These are phyloP conservation scores for Hypoxylon sp. DNA, from an alignment of 2,329 filamentous ascomycete species.

Conservation along the genomic window DNA sequence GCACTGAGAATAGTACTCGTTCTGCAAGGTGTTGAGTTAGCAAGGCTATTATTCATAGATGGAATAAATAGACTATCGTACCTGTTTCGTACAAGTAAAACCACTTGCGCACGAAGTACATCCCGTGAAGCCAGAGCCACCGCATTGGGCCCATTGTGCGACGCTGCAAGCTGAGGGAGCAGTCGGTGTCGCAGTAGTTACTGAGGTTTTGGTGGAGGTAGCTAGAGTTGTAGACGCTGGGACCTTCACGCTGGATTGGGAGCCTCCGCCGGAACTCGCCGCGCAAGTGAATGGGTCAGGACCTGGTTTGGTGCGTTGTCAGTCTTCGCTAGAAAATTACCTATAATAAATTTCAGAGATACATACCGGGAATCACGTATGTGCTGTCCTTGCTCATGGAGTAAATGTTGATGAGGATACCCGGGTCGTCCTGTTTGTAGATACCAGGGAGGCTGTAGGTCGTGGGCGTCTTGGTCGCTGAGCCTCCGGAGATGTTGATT, in stretches of 20 bases:
- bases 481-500: slow-evolving; percentile 51
- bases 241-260: slow-evolving; percentile 23
- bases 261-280: slow-evolving; percentile 20
- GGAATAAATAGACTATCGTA: slow-evolving; percentile 20
- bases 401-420: slow-evolving; percentile 59
- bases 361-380: slow-evolving; percentile 55
- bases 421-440: slow-evolving; percentile 58
- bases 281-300: slow-evolving; percentile 48
- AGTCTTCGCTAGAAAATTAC: background rate
- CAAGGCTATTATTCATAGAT: background rate
- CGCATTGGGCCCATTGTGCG: slow-evolving; percentile 42
- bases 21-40: slow-evolving; percentile 17
- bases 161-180: slow-evolving; percentile 40
- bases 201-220: slow-evolving; percentile 44
- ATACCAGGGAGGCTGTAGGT: slow-evolving; percentile 59
- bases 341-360: background rate
- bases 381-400: slow-evolving; percentile 51
- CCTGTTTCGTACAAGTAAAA: slow-evolving; percentile 45
- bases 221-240: slow-evolving; percentile 39
- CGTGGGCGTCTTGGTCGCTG: slow-evolving; percentile 51
- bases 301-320: slow-evolving; percentile 28
- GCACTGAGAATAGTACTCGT: slow-evolving; percentile 38
- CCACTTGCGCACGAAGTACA: slow-evolving; percentile 44
- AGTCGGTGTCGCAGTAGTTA: slow-evolving; percentile 30
- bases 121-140: slow-evolving; percentile 43